phyloP scores from a whole-genome alignment of 2,329 filamentous ascomycete genomes.

The Venturiaceae sp. region DNA sequence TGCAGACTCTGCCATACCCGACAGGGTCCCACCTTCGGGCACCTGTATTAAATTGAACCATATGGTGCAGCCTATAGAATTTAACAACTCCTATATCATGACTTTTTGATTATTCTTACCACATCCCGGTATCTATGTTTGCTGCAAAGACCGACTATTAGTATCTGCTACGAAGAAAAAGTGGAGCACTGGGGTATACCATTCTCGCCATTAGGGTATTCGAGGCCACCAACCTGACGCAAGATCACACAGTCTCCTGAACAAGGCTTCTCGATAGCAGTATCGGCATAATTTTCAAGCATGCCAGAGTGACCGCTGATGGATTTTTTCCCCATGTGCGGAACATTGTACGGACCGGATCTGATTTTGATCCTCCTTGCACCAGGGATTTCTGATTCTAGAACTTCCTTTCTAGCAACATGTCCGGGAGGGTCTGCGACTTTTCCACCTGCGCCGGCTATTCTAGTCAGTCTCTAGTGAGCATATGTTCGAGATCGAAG shows the following conservation, averaged over 20 bases:
- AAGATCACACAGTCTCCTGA: neutral
- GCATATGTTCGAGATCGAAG: no score
- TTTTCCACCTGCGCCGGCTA: no score
- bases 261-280: neutral
- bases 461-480: no score
- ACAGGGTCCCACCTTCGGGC: neutral
- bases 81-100: no score
- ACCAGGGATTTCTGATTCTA: no score
- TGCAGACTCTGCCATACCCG: neutral
- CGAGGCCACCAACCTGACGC: neutral
- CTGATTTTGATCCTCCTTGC: constrained; percentile 1
- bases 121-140: constrained; percentile 4
- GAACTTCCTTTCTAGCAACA: no score
- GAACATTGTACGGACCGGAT: constrained; percentile 4
- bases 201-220: constrained; percentile 2
- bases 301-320: neutral
- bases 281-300: constrained; percentile 5
- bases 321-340: constrained; percentile 3
- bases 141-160: no score
- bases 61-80: no score
- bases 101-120: no score
- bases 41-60: constrained; percentile 3
- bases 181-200: no score
- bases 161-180: no score
- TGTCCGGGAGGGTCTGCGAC: no score